These are phyloP conservation scores for Tuber indicum DNA, from an alignment of 495 filamentous ascomycete species.

Conservation along the genomic window DNA sequence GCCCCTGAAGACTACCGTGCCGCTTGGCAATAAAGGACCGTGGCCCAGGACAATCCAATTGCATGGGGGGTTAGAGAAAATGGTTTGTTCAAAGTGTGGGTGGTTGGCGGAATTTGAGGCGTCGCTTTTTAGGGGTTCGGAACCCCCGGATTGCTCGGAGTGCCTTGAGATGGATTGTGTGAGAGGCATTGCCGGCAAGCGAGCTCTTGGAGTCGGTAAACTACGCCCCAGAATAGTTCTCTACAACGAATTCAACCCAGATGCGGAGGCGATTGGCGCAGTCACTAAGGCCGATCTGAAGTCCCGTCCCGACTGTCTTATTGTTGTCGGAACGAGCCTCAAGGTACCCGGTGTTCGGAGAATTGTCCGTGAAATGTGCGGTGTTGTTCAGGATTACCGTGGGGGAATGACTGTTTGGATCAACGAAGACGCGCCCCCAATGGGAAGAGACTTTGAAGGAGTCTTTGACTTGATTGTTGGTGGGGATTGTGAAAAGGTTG, in stretches of 20 bases:
- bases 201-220: constrained; percentile 87
- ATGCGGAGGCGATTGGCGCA: constrained; percentile 89
- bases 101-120: constrained; percentile 68
- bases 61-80: constrained; percentile 87
- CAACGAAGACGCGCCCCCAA: constrained; percentile 76
- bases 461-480: constrained; percentile 87
- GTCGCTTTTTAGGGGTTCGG: constrained; percentile 73
- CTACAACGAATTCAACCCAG: constrained; percentile 95
- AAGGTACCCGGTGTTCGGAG: constrained; percentile 89
- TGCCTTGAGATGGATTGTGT: constrained; percentile 70
- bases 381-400: constrained; percentile 64
- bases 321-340: constrained; percentile 90
- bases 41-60: constrained; percentile 94
- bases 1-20: constrained; percentile 70
- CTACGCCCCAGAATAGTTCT: constrained; percentile 89
- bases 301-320: constrained; percentile 76
- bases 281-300: constrained; percentile 78
- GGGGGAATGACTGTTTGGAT: constrained; percentile 94
- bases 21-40: constrained; percentile 63
- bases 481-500: constrained; percentile 83
- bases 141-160: constrained; percentile 70
- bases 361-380: constrained; percentile 85
- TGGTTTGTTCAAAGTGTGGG: constrained; percentile 90
- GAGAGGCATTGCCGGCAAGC: constrained; percentile 72
- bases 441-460: constrained; percentile 75